phyloP scores from a whole-genome alignment of 352 stramenopile genomes.

The Globisporangium megalacanthum region DNA sequence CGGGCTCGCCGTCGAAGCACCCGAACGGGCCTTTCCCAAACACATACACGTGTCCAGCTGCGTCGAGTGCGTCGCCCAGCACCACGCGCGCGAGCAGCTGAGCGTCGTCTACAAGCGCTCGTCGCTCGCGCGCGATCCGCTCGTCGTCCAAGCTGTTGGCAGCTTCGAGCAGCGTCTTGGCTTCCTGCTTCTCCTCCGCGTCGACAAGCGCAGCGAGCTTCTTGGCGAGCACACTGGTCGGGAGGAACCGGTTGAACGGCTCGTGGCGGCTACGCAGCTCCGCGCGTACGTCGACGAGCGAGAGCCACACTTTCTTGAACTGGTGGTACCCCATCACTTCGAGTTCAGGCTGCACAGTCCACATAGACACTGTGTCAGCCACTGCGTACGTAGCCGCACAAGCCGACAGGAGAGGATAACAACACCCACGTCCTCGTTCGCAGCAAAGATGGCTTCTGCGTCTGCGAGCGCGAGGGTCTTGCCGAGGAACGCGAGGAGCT shows the following conservation, averaged over 20 bases:
- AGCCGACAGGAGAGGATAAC: background rate
- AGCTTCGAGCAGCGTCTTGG: constrained; percentile 46
- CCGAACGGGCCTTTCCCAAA: constrained; percentile 66
- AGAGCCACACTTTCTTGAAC: constrained; percentile 69
- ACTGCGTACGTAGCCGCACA: background rate
- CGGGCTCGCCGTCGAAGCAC: constrained; percentile 52
- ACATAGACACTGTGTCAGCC: background rate
- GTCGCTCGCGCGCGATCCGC: constrained; percentile 29
- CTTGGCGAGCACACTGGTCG: constrained; percentile 39
- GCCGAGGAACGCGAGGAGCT: constrained; percentile 64
- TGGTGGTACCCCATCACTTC: constrained; percentile 67
- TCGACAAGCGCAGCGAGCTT: constrained; percentile 61
- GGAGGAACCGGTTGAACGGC: constrained; percentile 63
- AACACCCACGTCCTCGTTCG: constrained; percentile 58
- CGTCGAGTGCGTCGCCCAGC: constrained; percentile 58
- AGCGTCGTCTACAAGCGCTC: constrained; percentile 45
- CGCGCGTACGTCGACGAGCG: constrained; percentile 59
- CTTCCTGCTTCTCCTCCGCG: constrained; percentile 65
- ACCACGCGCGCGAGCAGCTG: constrained; percentile 33
- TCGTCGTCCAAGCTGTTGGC: constrained; percentile 47
- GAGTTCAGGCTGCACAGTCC: constrained; percentile 34
- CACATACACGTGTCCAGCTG: constrained; percentile 70
- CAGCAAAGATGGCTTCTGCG: constrained; percentile 60
- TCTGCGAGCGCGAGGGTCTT: constrained; percentile 53
- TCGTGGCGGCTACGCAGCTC: constrained; percentile 58